Evolutionary conservation across 2,329 filamentous ascomycete genomes (phyloP).

Genomic region (Plenodomus biglobosus): DNA sequence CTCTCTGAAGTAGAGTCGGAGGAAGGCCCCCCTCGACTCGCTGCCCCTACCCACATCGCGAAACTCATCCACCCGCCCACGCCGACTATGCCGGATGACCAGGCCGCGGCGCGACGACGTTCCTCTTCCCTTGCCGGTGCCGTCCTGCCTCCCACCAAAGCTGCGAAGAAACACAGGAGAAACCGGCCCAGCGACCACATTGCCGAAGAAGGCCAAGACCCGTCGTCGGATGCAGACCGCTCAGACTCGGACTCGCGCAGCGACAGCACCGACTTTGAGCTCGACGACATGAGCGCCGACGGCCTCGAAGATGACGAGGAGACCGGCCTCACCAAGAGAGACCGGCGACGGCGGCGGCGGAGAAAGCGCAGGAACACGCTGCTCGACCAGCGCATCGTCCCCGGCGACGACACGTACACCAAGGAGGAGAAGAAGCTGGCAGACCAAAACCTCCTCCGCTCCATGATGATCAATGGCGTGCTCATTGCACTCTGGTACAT

Average conservation of each 20-base stretch:
- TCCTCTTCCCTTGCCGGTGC: conserved; percentile 37
- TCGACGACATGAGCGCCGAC: conserved; percentile 65
- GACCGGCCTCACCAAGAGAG: conserved; percentile 75
- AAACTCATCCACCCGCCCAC: conserved; percentile 36
- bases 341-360: conserved; percentile 67
- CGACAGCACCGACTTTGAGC: conserved; percentile 56
- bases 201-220: conserved; percentile 37
- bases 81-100: conserved; percentile 35
- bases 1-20: conserved; percentile 26
- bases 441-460: conserved; percentile 70
- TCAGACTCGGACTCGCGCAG: conserved; percentile 40
- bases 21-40: conserved; percentile 14
- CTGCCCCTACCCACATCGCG: conserved; percentile 25
- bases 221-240: conserved; percentile 27
- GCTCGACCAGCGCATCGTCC: conserved; percentile 70
- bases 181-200: conserved; percentile 35
- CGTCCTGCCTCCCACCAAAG: conserved; percentile 22
- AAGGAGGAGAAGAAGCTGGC: conserved; percentile 73
- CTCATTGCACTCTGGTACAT: conserved; percentile 79
- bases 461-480: conserved; percentile 71
- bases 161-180: conserved; percentile 31
- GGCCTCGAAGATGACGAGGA: conserved; percentile 83
- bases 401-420: conserved; percentile 54
- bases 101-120: conserved; percentile 35
- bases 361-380: conserved; percentile 69